Evolutionary conservation across 805 yeast genomes (phyloP).

Genomic region (Blastobotrys parvus): DNA sequence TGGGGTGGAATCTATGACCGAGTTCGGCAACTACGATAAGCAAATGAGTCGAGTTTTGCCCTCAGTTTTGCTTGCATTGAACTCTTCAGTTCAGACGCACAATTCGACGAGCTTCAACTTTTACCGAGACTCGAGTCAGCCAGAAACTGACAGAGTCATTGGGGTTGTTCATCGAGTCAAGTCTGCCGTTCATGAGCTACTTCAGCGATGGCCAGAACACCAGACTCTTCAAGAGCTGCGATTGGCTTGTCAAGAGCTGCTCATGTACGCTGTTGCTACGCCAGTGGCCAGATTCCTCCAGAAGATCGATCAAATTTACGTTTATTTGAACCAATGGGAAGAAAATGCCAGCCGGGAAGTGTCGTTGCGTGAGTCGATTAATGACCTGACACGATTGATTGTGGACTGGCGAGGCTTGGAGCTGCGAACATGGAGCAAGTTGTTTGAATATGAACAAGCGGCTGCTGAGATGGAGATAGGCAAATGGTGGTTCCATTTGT

Average conservation of each 20-base stretch:
- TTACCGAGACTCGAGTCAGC: constrained; percentile 53
- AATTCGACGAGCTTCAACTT: constrained; percentile 37
- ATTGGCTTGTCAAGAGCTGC: constrained; percentile 57
- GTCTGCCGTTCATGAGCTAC: constrained; percentile 38
- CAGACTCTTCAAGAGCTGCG: constrained; percentile 68
- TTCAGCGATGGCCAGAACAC: constrained; percentile 88
- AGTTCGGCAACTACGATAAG: background rate
- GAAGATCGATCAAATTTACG: constrained; percentile 80
- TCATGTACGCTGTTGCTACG: constrained; percentile 50
- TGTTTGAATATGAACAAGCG: constrained; percentile 58
- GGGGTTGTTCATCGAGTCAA: constrained; percentile 37
- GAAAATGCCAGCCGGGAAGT: constrained; percentile 78
- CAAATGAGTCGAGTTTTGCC: background rate
- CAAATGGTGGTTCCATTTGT: constrained; percentile 88
- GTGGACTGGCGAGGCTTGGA: constrained; percentile 90
- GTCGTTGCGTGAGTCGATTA: constrained; percentile 48
- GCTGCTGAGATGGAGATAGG: constrained; percentile 44
- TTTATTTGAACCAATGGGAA: constrained; percentile 85
- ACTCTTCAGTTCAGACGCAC: background rate
- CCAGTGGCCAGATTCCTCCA: constrained; percentile 73
- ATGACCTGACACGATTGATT: constrained; percentile 54
- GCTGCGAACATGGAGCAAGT: constrained; percentile 71
- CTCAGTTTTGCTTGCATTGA: background rate
- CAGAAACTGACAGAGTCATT: constrained; percentile 56
- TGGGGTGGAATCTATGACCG: background rate